These are phyloP conservation scores for Stevia rebaudiana DNA, from an alignment of 140 eudicot species.

Conservation along the genomic window DNA sequence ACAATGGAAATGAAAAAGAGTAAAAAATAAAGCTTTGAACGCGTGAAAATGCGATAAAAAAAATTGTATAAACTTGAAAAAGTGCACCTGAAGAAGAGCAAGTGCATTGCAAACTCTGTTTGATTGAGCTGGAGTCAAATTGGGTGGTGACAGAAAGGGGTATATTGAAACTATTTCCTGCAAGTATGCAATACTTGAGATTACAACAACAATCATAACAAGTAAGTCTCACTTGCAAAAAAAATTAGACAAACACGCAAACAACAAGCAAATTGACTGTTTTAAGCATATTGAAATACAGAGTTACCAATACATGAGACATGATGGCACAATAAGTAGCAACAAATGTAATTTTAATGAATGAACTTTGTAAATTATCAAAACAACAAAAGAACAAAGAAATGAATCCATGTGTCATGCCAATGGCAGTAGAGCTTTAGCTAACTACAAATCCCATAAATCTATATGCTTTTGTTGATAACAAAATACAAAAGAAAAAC, in stretches of 20 bases:
- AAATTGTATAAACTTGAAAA: not conserved
- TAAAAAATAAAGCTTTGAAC: not conserved
- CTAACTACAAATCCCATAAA: not conserved
- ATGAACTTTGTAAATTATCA: not conserved
- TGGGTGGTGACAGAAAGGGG: conserved; percentile 17
- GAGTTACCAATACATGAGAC: too few species aligned
- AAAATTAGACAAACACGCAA: too few species aligned
- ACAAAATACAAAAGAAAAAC: not conserved
- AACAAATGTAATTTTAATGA: too few species aligned
- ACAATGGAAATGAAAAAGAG: not conserved
- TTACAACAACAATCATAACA: not conserved
- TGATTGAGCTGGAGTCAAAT: conserved; percentile 10
- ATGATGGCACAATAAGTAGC: too few species aligned
- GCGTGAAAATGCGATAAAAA: not conserved
- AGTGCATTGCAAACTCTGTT: conserved; percentile 19
- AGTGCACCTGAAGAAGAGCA: conserved; percentile 14
- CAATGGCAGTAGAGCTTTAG: conserved; percentile 5
- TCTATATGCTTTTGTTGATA: not conserved
- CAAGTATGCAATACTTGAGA: not conserved
- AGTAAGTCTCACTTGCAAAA: too few species aligned
- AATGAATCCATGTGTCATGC: not conserved
- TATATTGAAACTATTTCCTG: conserved; percentile 14
- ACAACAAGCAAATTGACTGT: too few species aligned
- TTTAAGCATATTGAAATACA: too few species aligned
- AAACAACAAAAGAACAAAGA: not conserved